Percentiles rank a stretch among this genome's conserved stretches.
phyloP scores from a whole-genome alignment of 257 asterid genomes.

The Solanum bulbocastanum region DNA sequence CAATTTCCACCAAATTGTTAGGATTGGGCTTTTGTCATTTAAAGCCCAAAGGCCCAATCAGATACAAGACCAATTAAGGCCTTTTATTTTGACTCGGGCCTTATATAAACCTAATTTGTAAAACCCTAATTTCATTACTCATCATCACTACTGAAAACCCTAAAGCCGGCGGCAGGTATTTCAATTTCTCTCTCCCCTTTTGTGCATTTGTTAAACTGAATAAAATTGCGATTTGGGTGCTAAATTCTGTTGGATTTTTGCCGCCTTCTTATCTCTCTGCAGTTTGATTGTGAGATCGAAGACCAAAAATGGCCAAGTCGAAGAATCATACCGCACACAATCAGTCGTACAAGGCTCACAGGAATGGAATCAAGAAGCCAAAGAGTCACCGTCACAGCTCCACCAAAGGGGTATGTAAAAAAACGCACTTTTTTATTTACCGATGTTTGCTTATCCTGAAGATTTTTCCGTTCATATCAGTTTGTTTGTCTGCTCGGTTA shows the following conservation, averaged over 20 bases:
- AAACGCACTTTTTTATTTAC: not conserved
- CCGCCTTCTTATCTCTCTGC: not conserved
- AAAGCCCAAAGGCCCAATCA: not conserved
- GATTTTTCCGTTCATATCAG: accelerated
- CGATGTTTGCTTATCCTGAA: not conserved
- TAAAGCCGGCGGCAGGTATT: not conserved
- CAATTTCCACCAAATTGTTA: not conserved
- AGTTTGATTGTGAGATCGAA: not conserved
- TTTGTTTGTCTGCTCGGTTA: not conserved
- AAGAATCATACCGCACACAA: constrained; percentile 95
- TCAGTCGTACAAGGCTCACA: constrained; percentile 84
- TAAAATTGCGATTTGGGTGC: not conserved
- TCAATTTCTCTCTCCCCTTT: not conserved
- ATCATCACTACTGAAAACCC: not conserved
- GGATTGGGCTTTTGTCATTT: not conserved
- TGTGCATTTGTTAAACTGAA: not conserved
- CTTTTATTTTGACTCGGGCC: not conserved
- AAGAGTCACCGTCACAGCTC: constrained; percentile 64
- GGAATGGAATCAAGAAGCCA: constrained; percentile 87
- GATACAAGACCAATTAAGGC: not conserved
- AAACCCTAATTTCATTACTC: not conserved
- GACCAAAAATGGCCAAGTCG: constrained; percentile 63
- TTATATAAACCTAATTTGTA: not conserved
- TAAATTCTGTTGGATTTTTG: not conserved
- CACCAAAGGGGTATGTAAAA: constrained; percentile 63